phyloP scores from a whole-genome alignment of 1,139 yeast genomes.

The Geotrichum bryndzae region DNA sequence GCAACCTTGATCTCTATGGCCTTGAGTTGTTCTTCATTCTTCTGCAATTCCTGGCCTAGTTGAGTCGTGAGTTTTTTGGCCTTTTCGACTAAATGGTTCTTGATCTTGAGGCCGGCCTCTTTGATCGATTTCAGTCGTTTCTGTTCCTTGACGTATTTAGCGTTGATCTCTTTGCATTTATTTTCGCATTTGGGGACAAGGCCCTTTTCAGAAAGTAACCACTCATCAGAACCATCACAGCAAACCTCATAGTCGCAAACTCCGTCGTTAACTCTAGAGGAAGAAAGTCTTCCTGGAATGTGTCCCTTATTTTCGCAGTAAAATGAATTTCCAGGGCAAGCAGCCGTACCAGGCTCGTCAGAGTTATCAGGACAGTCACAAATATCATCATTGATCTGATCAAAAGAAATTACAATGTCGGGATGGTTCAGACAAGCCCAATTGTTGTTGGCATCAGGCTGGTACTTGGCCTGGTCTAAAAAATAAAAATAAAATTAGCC shows the following conservation, averaged over 20 bases:
- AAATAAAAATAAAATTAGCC: neutral
- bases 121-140: constrained; percentile 19
- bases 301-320: constrained; percentile 79
- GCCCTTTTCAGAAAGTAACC: constrained; percentile 27
- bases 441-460: constrained; percentile 44
- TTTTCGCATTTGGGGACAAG: constrained; percentile 25
- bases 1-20: neutral
- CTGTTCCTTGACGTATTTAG: constrained; percentile 20
- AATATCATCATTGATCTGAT: constrained; percentile 75
- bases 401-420: constrained; percentile 49
- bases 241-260: constrained; percentile 84
- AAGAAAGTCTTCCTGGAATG: constrained; percentile 43
- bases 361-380: constrained; percentile 98
- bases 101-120: constrained; percentile 19
- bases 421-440: constrained; percentile 73
- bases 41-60: constrained; percentile 8
- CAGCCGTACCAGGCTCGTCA: constrained; percentile 94
- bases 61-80: constrained; percentile 10
- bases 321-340: constrained; percentile 56
- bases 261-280: constrained; percentile 75
- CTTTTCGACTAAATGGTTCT: constrained; percentile 18
- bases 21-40: constrained; percentile 5
- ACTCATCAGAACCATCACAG: constrained; percentile 94
- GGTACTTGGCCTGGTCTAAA: constrained; percentile 44
- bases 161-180: constrained; percentile 16